These are phyloP conservation scores for Nemania sp. DNA, from an alignment of 2,329 filamentous ascomycete species.

Conservation along the genomic window DNA sequence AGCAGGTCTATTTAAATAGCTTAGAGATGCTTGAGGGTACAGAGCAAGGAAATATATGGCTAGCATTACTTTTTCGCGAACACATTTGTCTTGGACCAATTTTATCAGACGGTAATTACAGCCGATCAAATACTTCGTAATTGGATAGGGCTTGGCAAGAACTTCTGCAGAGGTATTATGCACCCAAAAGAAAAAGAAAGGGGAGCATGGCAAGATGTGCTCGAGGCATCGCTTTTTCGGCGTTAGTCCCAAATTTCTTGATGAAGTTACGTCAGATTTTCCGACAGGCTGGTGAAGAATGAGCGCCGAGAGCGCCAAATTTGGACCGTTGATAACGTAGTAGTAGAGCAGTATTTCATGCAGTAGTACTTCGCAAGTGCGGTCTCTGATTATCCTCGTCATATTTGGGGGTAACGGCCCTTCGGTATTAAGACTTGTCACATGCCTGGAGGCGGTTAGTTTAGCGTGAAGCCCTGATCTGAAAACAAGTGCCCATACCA, in stretches of 20 bases:
- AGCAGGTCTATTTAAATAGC: not conserved
- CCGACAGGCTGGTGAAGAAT: not conserved
- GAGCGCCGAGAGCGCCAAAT: not conserved
- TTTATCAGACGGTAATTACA: not conserved
- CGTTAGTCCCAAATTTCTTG: not conserved
- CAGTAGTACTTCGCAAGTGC: not conserved
- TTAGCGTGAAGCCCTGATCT: not conserved
- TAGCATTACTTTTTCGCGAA: not conserved
- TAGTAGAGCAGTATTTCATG: not conserved
- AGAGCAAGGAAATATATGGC: not conserved
- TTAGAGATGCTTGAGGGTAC: not conserved
- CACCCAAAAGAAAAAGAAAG: not conserved
- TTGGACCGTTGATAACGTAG: not conserved
- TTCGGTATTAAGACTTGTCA: not conserved
- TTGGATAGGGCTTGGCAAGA: not conserved
- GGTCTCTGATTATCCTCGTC: not conserved
- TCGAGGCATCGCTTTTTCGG: not conserved
- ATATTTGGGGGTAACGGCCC: not conserved
- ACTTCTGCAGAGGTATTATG: not conserved
- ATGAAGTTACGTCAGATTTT: not conserved
- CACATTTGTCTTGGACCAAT: not conserved
- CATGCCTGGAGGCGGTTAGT: not conserved
- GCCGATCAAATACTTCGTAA: not conserved
- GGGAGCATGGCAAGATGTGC: not conserved
- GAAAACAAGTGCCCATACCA: not conserved